Evolutionary conservation across 352 stramenopile species (phyloP), one percentile per base, ranked within the genome.

Genomic region (Phytopythium chamaehyphon): DNA sequence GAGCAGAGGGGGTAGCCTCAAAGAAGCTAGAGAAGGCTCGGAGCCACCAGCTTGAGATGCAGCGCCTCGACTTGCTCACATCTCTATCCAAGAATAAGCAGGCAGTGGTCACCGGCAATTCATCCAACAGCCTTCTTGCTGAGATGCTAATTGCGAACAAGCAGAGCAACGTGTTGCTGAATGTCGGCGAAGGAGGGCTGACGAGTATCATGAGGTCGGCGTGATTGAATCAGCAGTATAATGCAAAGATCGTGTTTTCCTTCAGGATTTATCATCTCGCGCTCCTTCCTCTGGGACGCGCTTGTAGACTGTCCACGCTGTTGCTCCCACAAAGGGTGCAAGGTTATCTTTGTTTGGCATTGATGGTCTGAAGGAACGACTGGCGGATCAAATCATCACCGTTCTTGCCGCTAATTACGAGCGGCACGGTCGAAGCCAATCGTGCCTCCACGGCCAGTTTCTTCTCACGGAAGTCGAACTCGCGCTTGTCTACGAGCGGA

Each of bases 401-500:
- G 50, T 88, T 87, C 55, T 92, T 90, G 56, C 84, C 84, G 56
- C 77, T 90, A 45, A 95, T 87, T 11, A 95, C 78, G 54, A 93
- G 64, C 11, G 82, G 80, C 15, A 88, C 67, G 10, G 62, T 62
- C 50, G 75, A 46, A 0, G 85, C 73, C 21, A 95, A 62, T 14
- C 63, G 54, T 14, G 71, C 66, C 54, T 93, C 72, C 19, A 95
- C 60, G 23, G 45, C 23, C 40, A 92, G 73, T 48, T 83, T 84
- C 68, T 90, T 91, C 47, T 66, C 60, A 46, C 88, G 71, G 62
- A 88, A 87, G 40, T 95, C 82, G 36, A 78, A 93, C 19, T 66
- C 64, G 28, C 84, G 82, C 62, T 95, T 95, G 23, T 86, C 77
- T n/a, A 70, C 71, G 7, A 95, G 62, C 46, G 73, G 76, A 14